Conservation (phyloP, 768 basidiomycete species). For the Tulasnella sp. region DNA sequence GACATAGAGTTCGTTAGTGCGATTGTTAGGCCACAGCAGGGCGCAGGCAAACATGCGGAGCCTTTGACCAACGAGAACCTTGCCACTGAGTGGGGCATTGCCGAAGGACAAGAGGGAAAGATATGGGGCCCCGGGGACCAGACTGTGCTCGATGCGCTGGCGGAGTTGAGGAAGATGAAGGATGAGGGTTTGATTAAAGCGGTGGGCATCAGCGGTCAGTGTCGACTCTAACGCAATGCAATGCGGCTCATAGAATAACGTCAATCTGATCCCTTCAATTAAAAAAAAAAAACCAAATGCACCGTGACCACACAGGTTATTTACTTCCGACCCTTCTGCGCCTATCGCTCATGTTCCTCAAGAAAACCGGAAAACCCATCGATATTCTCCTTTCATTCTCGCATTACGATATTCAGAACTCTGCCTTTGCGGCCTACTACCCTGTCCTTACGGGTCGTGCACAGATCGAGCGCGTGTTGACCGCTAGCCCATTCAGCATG, state of each 20-base stretch:
- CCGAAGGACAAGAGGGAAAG: slow-evolving; percentile 42
- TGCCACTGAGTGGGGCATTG: slow-evolving; percentile 54
- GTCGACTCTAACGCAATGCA: too few relatives aligned
- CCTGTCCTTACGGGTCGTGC: slow-evolving; percentile 51
- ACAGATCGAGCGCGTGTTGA: slow-evolving; percentile 52
- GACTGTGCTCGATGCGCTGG: slow-evolving; percentile 54
- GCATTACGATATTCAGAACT: slow-evolving; percentile 68
- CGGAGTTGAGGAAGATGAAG: slow-evolving; percentile 55
- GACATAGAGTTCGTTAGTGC: slow-evolving; percentile 72
- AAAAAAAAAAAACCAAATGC: too few relatives aligned
- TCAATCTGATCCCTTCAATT: too few relatives aligned
- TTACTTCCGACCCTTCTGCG: slow-evolving; percentile 77
- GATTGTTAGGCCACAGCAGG: slow-evolving; percentile 33
- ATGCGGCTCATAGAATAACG: too few relatives aligned
- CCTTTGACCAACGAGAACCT: slow-evolving; percentile 41
- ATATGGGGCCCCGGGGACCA: slow-evolving; percentile 62
- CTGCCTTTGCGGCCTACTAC: slow-evolving; percentile 45
- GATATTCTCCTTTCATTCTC: slow-evolving; percentile 76
- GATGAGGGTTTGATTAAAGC: slow-evolving; percentile 59
- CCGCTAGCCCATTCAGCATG: slow-evolving; percentile 82
- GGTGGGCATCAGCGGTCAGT: slow-evolving; percentile 70
- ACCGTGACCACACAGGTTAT: too few relatives aligned
- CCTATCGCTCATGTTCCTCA: slow-evolving; percentile 56
- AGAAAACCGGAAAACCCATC: slow-evolving; percentile 58
- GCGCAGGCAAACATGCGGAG: slow-evolving; percentile 43